Base-by-base conservation (phyloP, 2,329 filamentous ascomycete species). In the Penicillium palitans region DNA sequence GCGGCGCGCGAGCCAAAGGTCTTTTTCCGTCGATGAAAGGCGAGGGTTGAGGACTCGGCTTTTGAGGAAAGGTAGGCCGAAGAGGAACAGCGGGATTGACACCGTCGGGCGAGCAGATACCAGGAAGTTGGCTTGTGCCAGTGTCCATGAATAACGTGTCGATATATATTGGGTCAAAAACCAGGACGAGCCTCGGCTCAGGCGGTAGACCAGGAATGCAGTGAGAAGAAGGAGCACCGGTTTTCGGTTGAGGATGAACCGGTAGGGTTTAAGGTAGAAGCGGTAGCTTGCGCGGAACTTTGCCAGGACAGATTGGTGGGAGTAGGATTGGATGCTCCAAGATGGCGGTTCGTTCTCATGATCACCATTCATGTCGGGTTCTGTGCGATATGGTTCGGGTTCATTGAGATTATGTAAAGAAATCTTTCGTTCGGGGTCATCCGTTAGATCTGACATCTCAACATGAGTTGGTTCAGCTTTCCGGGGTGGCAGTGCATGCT, bases 151-250 rank as follows among this genome's bases (percentile, higher is more conserved):
- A 55, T 82, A 83, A 25, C 80, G 73, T n/a, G 78, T 79, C 1
- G 80, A 82, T 19, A 81, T 78, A 63, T 83, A 83, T 57, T 81
- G 79, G n/a, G 81, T 72, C 15, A 83, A 65, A 53, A 83, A 74
- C 61, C 74, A 77, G 17, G 79, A 70, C 10, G 78, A 77, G 48
- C 80, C 79, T 27, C 79, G 74, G 50, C 78, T 79, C 7, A 83
- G 69, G n/a, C 78, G 74, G 62, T 78, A 80, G 15, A 80, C 77
- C 24, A 83, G 63, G 58, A 82, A 82, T 0, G 78, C 75, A 12
- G 78, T 74, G 9, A 81, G 67, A 4, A 79, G 73, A 27, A 82
- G 68, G 1, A 76, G 70, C 19, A 77, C 69, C 44, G 77, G 75
- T 37, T 72, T 75, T 47, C 73, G 72, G 49, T 77, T 63, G 44